These are phyloP conservation scores for Rosa rugosa DNA, from an alignment of 306 rosid genomes.

Conservation along the genomic window DNA sequence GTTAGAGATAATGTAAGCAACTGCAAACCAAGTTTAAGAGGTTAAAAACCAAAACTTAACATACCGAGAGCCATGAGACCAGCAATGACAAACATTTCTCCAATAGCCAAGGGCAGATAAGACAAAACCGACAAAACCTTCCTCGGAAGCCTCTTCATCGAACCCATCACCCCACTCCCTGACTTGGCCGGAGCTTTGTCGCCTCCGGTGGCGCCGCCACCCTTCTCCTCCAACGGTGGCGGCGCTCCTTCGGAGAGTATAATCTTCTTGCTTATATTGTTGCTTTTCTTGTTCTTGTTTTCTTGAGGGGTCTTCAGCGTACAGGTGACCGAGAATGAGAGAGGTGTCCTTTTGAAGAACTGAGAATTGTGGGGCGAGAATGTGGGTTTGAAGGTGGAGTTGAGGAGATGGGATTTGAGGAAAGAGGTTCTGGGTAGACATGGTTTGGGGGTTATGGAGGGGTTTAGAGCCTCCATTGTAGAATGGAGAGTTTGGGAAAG, in stretches of 20 bases:
- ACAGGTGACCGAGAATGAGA: conserved; percentile 40
- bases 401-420: conserved; percentile 36
- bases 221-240: conserved; percentile 54
- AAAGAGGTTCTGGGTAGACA: conserved; percentile 41
- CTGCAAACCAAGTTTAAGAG: neutral
- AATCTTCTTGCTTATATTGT: conserved; percentile 52
- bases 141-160: conserved; percentile 49
- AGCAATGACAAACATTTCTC: conserved; percentile 84
- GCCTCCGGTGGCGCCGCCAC: conserved; percentile 13
- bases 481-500: conserved; percentile 9
- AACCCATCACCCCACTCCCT: conserved; percentile 36
- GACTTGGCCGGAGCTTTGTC: conserved; percentile 35
- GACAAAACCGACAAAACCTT: conserved; percentile 64
- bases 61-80: conserved; percentile 81
- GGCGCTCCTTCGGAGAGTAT: conserved; percentile 67
- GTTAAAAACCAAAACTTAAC: conserved; percentile 3
- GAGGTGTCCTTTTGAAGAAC: conserved; percentile 22
- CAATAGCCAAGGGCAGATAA: conserved; percentile 91
- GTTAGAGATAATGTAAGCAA: too few relatives aligned
- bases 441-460: conserved; percentile 37
- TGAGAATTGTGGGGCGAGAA: conserved; percentile 24
- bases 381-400: conserved; percentile 38
- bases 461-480: conserved; percentile 45
- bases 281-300: conserved; percentile 32
- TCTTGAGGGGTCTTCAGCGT: conserved; percentile 52